Percentiles rank a stretch among this genome's conserved stretches.
Evolutionary conservation across 345 rosid genomes (phyloP).

Genomic region (Litchi chinensis): DNA sequence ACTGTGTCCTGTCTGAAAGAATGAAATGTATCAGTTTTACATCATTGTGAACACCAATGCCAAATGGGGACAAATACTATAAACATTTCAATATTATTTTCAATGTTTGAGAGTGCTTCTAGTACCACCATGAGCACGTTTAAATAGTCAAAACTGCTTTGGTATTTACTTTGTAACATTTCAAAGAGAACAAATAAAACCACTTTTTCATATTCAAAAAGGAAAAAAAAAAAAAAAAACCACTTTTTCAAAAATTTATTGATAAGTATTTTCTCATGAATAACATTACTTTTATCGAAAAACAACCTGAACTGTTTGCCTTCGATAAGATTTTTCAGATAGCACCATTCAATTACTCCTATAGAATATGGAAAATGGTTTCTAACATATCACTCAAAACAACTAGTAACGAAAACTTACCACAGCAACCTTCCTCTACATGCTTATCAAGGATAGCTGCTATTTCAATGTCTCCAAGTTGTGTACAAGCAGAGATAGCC

Average conservation of each 20-base stretch:
- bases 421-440: constrained; percentile 35
- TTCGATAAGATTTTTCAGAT: too few species aligned
- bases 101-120: background rate
- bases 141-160: too few species aligned
- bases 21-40: background rate
- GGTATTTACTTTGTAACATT: too few species aligned
- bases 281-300: too few species aligned
- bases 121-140: background rate
- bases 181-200: too few species aligned
- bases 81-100: background rate
- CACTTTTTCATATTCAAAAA: too few species aligned
- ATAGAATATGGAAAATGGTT: background rate
- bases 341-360: background rate
- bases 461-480: constrained; percentile 54
- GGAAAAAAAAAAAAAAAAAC: too few species aligned
- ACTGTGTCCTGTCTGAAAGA: constrained; percentile 38
- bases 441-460: constrained; percentile 38
- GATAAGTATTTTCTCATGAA: too few species aligned
- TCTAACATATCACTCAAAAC: background rate
- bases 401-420: constrained; percentile 28
- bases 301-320: too few species aligned
- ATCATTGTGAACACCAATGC: background rate
- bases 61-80: background rate
- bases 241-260: too few species aligned
- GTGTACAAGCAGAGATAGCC: constrained; percentile 47